Base-by-base conservation (phyloP, 306 rosid genomes). In the Cercis canadensis region DNA sequence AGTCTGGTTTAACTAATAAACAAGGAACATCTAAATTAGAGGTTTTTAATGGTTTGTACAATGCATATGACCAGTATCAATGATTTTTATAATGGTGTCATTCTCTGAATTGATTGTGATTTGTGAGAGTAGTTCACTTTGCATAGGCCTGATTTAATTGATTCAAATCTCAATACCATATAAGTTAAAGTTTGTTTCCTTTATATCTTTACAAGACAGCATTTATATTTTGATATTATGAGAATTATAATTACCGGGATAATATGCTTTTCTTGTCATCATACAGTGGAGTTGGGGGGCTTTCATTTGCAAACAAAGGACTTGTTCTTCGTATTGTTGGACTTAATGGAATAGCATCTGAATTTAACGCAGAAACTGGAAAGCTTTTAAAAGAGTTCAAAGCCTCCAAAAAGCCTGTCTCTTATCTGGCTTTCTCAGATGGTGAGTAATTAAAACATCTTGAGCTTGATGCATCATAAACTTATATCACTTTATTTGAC, bases 281-380 rank as follows among this genome's bases (percentile, higher is more conserved):
- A 17, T 78, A 52, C 72, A 86, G 88, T 43, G 83, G 83, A 65
- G 76, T 86, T 53, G 46, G 37, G 41, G 91, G 88, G 59, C 83
- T 86, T 57, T 73, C 75, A 57, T 86, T 83, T 74, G 70, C 85
- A 49, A 66, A 81, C 45, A 57, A 78, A 46, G 88, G 85, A 9
- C 41, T 33, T 45, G 68, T 73, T 68, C 75, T 86, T 65, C 75
- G 43, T 61, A 51, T 80, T 49, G 88, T 83, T 69, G 86, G 88
- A 47, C 57, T 47, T 61, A 71, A 78, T 24, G 86, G 91, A 75
- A 66, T 43, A 67, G 86, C 79, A 7, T 69, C 18, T 14, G 83
- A 75, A 70, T 46, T 86, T 74, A 75, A 69, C 68, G 40, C 79
- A 4, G 73, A 83, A 62, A 81, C 88, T 8, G 85, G 86, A 78